Evolutionary conservation across 768 basidiomycete species (phyloP).

Genomic region (Leccinum obscurum): DNA sequence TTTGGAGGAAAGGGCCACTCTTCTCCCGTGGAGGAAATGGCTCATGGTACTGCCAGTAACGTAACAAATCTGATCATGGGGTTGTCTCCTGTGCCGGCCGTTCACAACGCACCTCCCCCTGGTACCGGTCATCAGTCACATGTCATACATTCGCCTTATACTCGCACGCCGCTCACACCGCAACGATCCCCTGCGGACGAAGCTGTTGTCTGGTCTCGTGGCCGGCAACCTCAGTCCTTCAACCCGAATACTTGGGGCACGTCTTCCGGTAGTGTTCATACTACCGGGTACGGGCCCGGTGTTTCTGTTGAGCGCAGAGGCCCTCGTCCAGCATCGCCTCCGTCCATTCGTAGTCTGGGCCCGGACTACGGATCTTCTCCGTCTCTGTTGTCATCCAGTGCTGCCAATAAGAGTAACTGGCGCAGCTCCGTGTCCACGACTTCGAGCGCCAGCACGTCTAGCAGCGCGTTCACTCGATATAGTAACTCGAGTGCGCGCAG

Average conservation of each 20-base stretch:
- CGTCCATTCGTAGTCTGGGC: conserved; percentile 54
- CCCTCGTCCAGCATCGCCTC: conserved; percentile 57
- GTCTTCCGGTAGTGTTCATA: conserved; percentile 14
- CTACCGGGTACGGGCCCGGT: conserved; percentile 14
- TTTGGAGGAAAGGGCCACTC: conserved; percentile 66
- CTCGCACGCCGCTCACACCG: conserved; percentile 31
- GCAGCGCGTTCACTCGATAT: conserved; percentile 73
- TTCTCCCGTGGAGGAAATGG: conserved; percentile 35
- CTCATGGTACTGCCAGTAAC: conserved; percentile 71
- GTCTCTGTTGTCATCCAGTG: conserved; percentile 52
- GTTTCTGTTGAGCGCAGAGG: conserved; percentile 34
- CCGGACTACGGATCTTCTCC: conserved; percentile 54
- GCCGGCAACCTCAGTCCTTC: conserved; percentile 39
- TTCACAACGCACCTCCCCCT: conserved; percentile 5
- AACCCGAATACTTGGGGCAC: conserved; percentile 23
- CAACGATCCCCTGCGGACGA: conserved; percentile 41
- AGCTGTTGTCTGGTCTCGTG: conserved; percentile 49
- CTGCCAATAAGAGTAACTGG: conserved; percentile 54
- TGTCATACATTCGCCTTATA: conserved; percentile 23
- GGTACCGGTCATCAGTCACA: conserved; percentile 14
- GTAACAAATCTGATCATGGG: conserved; percentile 77
- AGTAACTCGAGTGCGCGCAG: conserved; percentile 70
- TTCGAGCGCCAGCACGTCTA: conserved; percentile 66
- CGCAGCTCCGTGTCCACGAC: conserved; percentile 73
- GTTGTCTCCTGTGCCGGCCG: conserved; percentile 21